These are phyloP conservation scores for Mimosa bimucronata DNA, from an alignment of 306 rosid species.

Conservation along the genomic window DNA sequence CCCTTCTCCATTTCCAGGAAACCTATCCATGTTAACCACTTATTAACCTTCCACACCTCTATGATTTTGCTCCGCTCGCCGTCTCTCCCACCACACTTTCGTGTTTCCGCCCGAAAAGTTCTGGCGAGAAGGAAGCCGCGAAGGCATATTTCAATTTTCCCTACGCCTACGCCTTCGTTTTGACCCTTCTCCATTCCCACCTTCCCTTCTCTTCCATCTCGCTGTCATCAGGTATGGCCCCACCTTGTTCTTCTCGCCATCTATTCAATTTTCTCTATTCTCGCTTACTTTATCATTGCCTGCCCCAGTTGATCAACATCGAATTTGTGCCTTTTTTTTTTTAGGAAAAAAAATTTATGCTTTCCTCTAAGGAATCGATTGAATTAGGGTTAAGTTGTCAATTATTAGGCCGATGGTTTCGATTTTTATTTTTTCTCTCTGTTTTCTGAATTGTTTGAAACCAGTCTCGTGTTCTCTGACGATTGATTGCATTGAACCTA, in stretches of 20 bases:
- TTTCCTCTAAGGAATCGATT: conserved; percentile 20
- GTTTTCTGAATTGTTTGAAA: background rate
- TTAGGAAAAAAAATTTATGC: too few relatives aligned
- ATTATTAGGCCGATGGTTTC: conserved; percentile 21
- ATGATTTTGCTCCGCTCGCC: too few relatives aligned
- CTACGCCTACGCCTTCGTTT: conserved; percentile 52
- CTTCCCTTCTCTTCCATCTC: conserved; percentile 19
- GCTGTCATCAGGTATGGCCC: conserved; percentile 41
- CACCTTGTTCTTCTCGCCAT: background rate
- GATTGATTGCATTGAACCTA: conserved; percentile 8
- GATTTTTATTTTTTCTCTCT: conserved; percentile 19
- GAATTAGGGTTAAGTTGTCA: conserved; percentile 29
- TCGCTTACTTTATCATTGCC: background rate
- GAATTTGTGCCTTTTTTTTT: conserved; percentile 2
- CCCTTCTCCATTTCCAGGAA: too few relatives aligned
- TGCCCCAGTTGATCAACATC: conserved; percentile 10
- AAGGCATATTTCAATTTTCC: too few relatives aligned
- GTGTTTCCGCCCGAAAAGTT: too few relatives aligned
- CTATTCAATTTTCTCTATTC: background rate
- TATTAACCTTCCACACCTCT: too few relatives aligned
- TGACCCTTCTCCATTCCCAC: conserved; percentile 11
- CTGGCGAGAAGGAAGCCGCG: too few relatives aligned
- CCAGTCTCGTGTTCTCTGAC: background rate
- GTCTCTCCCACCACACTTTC: too few relatives aligned
- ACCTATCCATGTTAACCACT: too few relatives aligned